Base-by-base conservation (phyloP, 2,329 filamentous ascomycete species). In the Sordariomycetes sp. region DNA sequence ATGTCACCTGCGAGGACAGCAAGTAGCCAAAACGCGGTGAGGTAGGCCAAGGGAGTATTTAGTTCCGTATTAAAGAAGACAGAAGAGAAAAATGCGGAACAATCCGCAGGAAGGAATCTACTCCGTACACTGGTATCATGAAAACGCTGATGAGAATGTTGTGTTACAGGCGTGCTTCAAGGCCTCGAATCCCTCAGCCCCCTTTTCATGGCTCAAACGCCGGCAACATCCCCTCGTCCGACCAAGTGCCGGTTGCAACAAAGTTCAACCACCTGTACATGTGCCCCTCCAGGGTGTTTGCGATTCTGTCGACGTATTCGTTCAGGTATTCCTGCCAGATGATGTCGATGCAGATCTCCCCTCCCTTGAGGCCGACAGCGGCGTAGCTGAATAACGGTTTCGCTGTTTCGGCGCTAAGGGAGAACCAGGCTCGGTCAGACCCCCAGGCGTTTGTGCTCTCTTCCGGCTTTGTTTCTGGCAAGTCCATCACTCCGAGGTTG, bases 401-500 rank as follows among this genome's bases (percentile, higher is more conserved):
- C 25, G 25, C 25, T n/a, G 25, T 15, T 12, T 27, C 25, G 12
- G 16, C 25, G 12, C n/a, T 15, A 6, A 15, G 6, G 12, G 25
- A n/a, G 25, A 27, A 27, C 6, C n/a, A 12, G 12, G 12, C 25
- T 7, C 16, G 25, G 12, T 27, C 12, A 27, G 16, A n/a, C 6
- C 16, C 6, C 25, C 25, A 27, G 6, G 25, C 25, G 6, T 27
- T 27, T 12, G 12, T 15, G 25, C 25, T 27, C 12, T 12, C n/a
- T n/a, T 27, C 12, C 25, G 12, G 6, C 12, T 12, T 15, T 15
- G 12, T 27, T 6, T 6, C 25, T 15, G 12, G n/a, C 30, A 21
- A 49, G 29, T 51, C 46, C 2, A 54, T 21, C 6, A 40, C 44
- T 6, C 51, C 51, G 3, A 54, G 35, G 36, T 54, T 54, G 16